Conservation (phyloP, 2,329 filamentous ascomycete genomes). For the Cryphonectria japonica region DNA sequence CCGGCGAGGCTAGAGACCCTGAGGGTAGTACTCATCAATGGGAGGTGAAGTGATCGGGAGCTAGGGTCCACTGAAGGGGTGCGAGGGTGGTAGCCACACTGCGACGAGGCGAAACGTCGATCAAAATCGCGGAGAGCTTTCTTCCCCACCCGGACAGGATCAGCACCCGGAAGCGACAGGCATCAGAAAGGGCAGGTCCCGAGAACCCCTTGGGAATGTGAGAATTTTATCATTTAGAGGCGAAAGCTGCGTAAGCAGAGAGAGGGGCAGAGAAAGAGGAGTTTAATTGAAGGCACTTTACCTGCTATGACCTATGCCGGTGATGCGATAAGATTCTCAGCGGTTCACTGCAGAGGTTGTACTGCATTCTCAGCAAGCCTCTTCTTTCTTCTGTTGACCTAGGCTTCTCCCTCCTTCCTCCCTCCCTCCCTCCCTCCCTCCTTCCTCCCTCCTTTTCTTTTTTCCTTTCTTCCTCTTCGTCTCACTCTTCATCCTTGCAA, state of each 20-base stretch:
- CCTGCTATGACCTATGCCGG: not conserved
- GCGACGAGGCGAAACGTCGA: slow-evolving; percentile 27
- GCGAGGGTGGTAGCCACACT: slow-evolving; percentile 11
- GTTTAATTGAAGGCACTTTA: not conserved
- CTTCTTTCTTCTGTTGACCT: not conserved
- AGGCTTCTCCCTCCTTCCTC: too few species aligned
- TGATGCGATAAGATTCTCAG: not conserved
- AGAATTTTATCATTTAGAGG: not conserved
- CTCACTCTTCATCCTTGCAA: not conserved
- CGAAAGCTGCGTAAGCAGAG: not conserved
- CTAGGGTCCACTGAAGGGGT: not conserved
- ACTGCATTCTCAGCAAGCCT: not conserved
- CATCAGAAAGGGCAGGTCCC: not conserved
- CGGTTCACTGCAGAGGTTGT: not conserved
- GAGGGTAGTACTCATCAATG: not conserved
- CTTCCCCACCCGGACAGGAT: not conserved
- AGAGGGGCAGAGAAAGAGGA: not conserved
- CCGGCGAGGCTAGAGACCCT: not conserved
- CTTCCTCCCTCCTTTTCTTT: not conserved
- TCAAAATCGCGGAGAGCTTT: slow-evolving; percentile 14
- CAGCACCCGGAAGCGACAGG: not conserved
- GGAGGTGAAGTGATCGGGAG: not conserved
- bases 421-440: too few species aligned
- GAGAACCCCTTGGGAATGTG: not conserved
- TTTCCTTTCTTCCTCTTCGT: not conserved